Evolutionary conservation across 2,329 filamentous ascomycete genomes (phyloP).

Genomic region (Xylariomycetidae sp.): DNA sequence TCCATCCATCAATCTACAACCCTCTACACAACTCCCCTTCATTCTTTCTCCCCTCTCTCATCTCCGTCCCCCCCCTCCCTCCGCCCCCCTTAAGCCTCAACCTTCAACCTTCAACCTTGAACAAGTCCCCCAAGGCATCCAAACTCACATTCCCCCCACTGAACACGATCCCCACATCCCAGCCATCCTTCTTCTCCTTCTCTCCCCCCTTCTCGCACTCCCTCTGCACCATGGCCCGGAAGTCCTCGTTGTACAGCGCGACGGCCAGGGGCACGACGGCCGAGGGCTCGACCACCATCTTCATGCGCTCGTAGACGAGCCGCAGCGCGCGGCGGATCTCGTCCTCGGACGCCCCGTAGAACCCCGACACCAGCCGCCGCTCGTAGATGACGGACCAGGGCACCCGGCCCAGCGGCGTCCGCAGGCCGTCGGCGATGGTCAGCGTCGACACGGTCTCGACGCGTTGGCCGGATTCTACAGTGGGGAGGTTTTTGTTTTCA

Average conservation of each 20-base stretch:
- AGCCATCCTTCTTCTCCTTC: slow-evolving; percentile 65
- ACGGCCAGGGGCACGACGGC: slow-evolving; percentile 80
- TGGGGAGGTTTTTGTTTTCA: too few species aligned
- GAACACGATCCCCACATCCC: slow-evolving; percentile 62
- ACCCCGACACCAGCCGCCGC: slow-evolving; percentile 60
- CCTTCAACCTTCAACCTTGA: too few species aligned
- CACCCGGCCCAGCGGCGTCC: slow-evolving; percentile 72
- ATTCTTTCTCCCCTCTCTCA: too few species aligned
- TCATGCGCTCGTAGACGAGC: slow-evolving; percentile 80
- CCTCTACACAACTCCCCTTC: too few species aligned
- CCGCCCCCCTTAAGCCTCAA: too few species aligned
- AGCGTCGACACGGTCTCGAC: slow-evolving; percentile 66
- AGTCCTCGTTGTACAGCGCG: slow-evolving; percentile 80
- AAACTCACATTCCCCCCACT: slow-evolving; percentile 57
- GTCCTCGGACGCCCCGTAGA: slow-evolving; percentile 73
- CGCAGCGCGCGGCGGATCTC: slow-evolving; percentile 75
- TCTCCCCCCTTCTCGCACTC: slow-evolving; percentile 70
- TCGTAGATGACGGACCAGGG: slow-evolving; percentile 78
- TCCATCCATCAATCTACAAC: too few species aligned
- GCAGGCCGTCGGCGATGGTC: slow-evolving; percentile 84
- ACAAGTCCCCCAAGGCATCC: slow-evolving; percentile 48
- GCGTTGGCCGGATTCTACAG: slow-evolving; percentile 55
- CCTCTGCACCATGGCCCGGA: slow-evolving; percentile 62
- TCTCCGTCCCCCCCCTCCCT: too few species aligned
- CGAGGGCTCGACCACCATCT: slow-evolving; percentile 86